Evolutionary conservation across 805 yeast genomes (phyloP).

Genomic region (Metschnikowia lochheadii): DNA sequence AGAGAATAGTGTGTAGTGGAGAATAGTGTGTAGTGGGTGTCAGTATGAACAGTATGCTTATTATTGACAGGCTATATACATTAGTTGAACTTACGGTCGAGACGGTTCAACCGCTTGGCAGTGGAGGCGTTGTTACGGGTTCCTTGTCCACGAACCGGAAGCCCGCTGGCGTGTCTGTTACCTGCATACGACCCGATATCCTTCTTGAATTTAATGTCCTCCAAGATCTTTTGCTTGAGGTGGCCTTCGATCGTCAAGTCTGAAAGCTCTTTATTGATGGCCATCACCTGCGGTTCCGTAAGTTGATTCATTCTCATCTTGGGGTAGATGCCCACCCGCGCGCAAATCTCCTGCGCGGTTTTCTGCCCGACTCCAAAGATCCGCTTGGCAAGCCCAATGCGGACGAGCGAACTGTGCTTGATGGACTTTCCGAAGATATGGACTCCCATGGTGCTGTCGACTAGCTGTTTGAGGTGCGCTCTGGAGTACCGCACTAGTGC

Average conservation of each 20-base stretch:
- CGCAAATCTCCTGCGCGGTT: slow-evolving; percentile 72
- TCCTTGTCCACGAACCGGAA: slow-evolving; percentile 70
- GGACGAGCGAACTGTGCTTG: slow-evolving; percentile 39
- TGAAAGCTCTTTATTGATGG: slow-evolving; percentile 81
- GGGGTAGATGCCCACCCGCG: slow-evolving; percentile 88
- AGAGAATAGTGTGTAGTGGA: too few relatives aligned
- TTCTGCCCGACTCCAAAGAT: slow-evolving; percentile 83
- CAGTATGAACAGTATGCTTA: too few relatives aligned
- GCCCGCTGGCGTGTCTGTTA: slow-evolving; percentile 79
- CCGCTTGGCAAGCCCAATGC: slow-evolving; percentile 66
- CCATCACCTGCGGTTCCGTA: slow-evolving; percentile 80
- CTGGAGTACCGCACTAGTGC: too few relatives aligned
- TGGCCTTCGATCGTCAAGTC: slow-evolving; percentile 79
- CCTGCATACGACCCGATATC: slow-evolving; percentile 84
- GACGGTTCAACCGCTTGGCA: slow-evolving; percentile 78
- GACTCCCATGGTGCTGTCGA: slow-evolving; percentile 31
- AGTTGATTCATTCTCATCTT: slow-evolving; percentile 92
- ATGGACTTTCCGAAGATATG: slow-evolving; percentile 43
- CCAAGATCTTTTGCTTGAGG: slow-evolving; percentile 66
- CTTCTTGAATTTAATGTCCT: slow-evolving; percentile 75
- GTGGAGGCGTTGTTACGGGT: slow-evolving; percentile 89
- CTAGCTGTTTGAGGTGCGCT: too few relatives aligned
- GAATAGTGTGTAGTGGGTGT: too few relatives aligned
- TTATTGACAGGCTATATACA: not conserved
- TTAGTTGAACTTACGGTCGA: slow-evolving; percentile 48